Evolutionary conservation across 2,329 filamentous ascomycete species (phyloP), one percentile per base, ranked within the genome.

Genomic region (Aspergillus nomiae): DNA sequence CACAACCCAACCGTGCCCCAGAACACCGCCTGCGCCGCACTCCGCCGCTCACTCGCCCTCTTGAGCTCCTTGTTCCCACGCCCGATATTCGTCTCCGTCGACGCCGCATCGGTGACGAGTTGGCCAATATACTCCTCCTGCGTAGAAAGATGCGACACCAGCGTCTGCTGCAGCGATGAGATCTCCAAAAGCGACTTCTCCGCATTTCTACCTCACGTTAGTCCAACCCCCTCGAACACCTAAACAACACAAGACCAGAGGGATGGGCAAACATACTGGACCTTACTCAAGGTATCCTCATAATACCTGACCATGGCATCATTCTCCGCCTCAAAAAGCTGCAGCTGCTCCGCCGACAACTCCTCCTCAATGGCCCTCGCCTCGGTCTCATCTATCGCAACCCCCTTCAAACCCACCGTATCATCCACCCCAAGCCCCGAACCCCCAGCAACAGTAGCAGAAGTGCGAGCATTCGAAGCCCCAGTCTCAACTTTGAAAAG

Each of bases 161-260:
- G 89, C 59, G 94, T 89, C 60, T 91, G 92, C 76, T 99, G 95
- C 58, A 99, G 83, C 74, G 96, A 93, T 9, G 92, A 91, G 66
- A 99, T 97, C 76, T 99, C 95, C 4, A 96, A 78, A 7, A 99
- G 85, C 0, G 93, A 97, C 75, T 91, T 92, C 77, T 99, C 93
- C 0, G 93, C 93, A 30, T 90, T 91, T 73, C 92, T 96, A 28
- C 21, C 4, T 9, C 36, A 16, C 1, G 41, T 69, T 59, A 67
- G 63, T 43, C 28, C 41, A 41, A 30, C 10, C 8, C 16, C 32
- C 21, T 24, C 21, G 21, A 24, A 24, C 38, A 41, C 28, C 43
- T 2, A 7, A 32, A 12, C 26, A 53, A 55, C 41, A 38, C 38
- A 19, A 59, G 21, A 51, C 10, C 24, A 45, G n/a, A n/a, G 26